phyloP scores from a whole-genome alignment of 176 grass and related monocot genomes.

The Dendrocalamus sinicus region DNA sequence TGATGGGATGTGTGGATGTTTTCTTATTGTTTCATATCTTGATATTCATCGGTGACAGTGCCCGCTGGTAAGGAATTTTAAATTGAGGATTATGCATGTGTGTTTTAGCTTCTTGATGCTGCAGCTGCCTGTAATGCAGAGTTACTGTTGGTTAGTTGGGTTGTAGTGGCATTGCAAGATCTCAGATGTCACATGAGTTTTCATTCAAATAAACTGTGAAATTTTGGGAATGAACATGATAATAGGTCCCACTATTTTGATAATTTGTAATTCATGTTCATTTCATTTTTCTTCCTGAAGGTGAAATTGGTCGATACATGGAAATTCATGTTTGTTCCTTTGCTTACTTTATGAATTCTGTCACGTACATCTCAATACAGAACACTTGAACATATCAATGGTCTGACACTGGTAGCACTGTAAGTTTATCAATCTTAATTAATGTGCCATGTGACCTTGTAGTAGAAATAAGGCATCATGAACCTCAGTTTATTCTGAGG shows the following conservation, averaged over 20 bases:
- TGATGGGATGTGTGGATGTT: conserved; percentile 1
- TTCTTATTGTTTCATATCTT: conserved; percentile 11
- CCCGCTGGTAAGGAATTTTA: conserved; percentile 16
- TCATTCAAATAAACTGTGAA: conserved; percentile 1
- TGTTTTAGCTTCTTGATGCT: conserved; percentile 23
- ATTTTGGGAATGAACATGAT: neutral
- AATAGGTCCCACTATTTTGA: conserved; percentile 3
- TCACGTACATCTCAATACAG: neutral
- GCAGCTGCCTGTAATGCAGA: neutral
- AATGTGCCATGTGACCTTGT: neutral
- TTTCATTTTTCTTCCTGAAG: neutral
- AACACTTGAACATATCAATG: conserved; percentile 5
- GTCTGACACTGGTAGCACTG: neutral
- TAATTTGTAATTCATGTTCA: neutral
- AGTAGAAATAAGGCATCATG: neutral
- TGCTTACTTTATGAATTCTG: conserved; percentile 9
- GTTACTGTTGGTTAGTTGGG: conserved; percentile 6
- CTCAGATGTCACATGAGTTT: neutral
- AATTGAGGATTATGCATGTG: neutral
- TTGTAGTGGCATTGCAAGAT: conserved; percentile 9
- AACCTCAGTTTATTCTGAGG: conserved; percentile 3
- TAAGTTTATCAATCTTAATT: neutral
- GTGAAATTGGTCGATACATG: neutral
- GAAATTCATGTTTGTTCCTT: neutral
- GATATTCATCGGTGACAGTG: neutral